A percentile compares a stretch with the other conserved stretches of the same genome.
Evolutionary conservation across 352 stramenopile genomes (phyloP).

Genomic region (Phytophthora tentaculata): DNA sequence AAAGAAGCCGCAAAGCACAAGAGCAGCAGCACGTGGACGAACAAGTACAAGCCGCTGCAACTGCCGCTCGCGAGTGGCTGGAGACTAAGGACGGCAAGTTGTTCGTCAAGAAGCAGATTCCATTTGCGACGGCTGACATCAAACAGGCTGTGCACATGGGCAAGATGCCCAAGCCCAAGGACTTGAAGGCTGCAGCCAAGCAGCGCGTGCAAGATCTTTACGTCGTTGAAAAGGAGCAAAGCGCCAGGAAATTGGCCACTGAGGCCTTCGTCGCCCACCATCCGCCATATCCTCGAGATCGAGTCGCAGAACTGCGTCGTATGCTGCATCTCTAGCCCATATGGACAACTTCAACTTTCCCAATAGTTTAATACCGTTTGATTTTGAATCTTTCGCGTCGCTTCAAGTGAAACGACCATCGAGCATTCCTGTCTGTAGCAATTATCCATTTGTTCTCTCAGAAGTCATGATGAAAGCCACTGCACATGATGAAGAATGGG

Average conservation of each 20-base stretch:
- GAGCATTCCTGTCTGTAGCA: neutral
- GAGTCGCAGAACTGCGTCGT: conserved; percentile 29
- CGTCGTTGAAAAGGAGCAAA: conserved; percentile 41
- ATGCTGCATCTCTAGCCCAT: conserved; percentile 27
- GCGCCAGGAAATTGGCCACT: conserved; percentile 40
- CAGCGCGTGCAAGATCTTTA: conserved; percentile 50
- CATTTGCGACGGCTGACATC: conserved; percentile 48
- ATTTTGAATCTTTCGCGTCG: conserved; percentile 32
- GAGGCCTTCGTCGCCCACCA: conserved; percentile 37
- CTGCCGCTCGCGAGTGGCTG: conserved; percentile 47
- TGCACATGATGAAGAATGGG: conserved; percentile 26
- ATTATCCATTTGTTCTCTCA: neutral
- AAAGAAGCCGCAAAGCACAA: conserved; percentile 40
- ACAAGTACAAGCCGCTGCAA: conserved; percentile 32
- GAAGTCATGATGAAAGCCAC: conserved; percentile 40
- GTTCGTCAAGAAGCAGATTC: conserved; percentile 64
- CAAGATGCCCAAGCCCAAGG: conserved; percentile 59
- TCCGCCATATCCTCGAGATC: conserved; percentile 38
- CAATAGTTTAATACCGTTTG: conserved; percentile 14
- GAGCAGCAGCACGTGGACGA: conserved; percentile 42
- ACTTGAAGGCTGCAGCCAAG: conserved; percentile 53
- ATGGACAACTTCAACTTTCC: conserved; percentile 31
- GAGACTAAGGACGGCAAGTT: conserved; percentile 68
- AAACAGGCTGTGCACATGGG: conserved; percentile 58
- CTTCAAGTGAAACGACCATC: conserved; percentile 25